Evolutionary conservation across 495 filamentous ascomycete genomes (phyloP).

Genomic region (Poronia punctata): DNA sequence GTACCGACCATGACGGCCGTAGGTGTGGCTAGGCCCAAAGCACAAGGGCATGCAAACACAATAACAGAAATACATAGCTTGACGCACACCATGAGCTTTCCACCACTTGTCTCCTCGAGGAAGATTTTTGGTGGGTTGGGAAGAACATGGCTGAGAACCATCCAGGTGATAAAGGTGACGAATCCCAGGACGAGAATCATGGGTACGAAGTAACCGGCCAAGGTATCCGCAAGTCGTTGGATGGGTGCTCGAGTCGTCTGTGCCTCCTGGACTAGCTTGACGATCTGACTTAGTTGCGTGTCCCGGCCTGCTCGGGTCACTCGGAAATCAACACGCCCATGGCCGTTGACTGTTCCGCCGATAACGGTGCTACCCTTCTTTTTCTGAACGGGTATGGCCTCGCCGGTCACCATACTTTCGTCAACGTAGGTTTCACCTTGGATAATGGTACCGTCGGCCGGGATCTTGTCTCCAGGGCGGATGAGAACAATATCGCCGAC

Average conservation of each 20-base stretch:
- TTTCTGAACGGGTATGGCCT: conserved; percentile 90
- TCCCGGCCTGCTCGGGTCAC: conserved; percentile 90
- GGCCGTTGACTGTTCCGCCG: conserved; percentile 95
- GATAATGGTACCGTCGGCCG: conserved; percentile 83
- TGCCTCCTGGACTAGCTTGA: conserved; percentile 92
- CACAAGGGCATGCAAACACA: conserved; percentile 96
- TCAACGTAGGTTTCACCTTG: conserved; percentile 89
- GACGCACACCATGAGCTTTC: conserved; percentile 89
- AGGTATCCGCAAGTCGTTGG: conserved; percentile 82
- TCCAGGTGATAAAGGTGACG: conserved; percentile 85
- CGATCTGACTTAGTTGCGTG: conserved; percentile 95
- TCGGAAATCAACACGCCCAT: conserved; percentile 83
- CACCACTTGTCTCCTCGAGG: conserved; percentile 68
- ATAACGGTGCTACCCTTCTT: conserved; percentile 71
- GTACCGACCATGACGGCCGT: conserved; percentile 99
- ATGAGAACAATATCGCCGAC: conserved; percentile 91
- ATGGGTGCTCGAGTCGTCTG: conserved; percentile 94
- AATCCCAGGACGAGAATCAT: conserved; percentile 77
- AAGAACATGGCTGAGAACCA: conserved; percentile 84
- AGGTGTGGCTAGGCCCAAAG: conserved; percentile 85
- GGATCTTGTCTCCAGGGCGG: conserved; percentile 91
- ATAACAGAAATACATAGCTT: conserved; percentile 98
- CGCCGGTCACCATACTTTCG: conserved; percentile 98
- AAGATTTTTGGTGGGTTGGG: conserved; percentile 82
- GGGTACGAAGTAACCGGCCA: conserved; percentile 94